Evolutionary conservation across 257 asterid genomes (phyloP), one percentile per base, ranked within the genome.

Genomic region (Cinchona pubescens): DNA sequence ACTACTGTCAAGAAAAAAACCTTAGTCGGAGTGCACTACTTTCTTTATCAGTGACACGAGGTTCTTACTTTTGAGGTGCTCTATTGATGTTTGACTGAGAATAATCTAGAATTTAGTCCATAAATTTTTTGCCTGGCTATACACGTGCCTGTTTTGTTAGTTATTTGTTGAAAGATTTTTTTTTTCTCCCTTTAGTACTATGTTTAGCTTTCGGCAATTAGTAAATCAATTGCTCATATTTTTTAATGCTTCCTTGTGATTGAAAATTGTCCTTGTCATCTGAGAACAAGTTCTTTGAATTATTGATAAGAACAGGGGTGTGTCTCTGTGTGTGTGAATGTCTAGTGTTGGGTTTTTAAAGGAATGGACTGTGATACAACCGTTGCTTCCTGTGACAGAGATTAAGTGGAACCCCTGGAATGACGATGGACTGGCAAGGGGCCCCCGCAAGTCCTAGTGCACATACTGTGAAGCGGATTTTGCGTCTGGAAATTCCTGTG

Each of bases 341-440:
- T n/a, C 5, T 67, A 4, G 19, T 48, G 65, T 29, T 13, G n/a
- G 8, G 29, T 59, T 29, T 64, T 62, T 51, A 0, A 21, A 13
- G 43, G 42, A 76, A 45, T 13, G 3, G 71, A 42, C 37, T 18
- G 37, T 71, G 43, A 46, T 58, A 14, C 59, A 71, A 63, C 5
- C 16, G 21, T 12, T 71, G 62, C 51, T 84, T 58, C 29, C 40
- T 46, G 19, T 59, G 62, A 56, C 97, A 95, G 99, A 88, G 98
- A 86, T 69, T 92, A 80, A 81, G 86, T 75, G 94, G 93, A 67
- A 95, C 92, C 75, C 90, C 89, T 81, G 98, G 98, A 76, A 95
- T 92, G 99, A 81, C 93, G 25, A 95, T 95, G 99, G 97, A 91
- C 83, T 95, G 99, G 99, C 99, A 90, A 88, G 98, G 98, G 68